phyloP scores from a whole-genome alignment of 768 basidiomycete genomes.

The Suillus subluteus region DNA sequence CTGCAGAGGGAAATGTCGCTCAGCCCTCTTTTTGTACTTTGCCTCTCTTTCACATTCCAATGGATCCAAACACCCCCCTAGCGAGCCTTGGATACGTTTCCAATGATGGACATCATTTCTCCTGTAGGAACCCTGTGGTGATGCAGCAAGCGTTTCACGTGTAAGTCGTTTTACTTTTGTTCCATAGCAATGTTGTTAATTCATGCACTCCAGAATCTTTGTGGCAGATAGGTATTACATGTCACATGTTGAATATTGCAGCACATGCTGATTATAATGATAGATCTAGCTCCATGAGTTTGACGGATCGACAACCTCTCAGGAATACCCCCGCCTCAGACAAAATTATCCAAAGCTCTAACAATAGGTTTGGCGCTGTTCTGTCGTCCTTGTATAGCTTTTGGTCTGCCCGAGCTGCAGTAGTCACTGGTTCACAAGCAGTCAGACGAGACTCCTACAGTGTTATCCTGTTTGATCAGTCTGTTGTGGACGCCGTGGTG shows the following conservation, averaged over 20 bases:
- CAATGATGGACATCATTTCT: slow-evolving; percentile 57
- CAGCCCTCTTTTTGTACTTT: slow-evolving; percentile 58
- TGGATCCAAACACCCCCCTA: slow-evolving; percentile 28
- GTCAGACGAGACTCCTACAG: slow-evolving; percentile 58
- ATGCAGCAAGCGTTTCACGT: slow-evolving; percentile 62
- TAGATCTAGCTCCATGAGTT: slow-evolving; percentile 29
- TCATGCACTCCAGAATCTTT: slow-evolving; percentile 43
- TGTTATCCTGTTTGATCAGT: slow-evolving; percentile 49
- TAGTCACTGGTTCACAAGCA: slow-evolving; percentile 30
- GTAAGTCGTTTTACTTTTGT: slow-evolving; percentile 37
- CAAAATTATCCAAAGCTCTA: slow-evolving; percentile 37
- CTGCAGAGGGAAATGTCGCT: slow-evolving; percentile 38
- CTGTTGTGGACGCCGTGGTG: slow-evolving; percentile 25
- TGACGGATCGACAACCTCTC: background rate
- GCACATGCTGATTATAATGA: slow-evolving; percentile 1
- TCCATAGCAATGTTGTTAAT: background rate
- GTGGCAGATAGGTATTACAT: slow-evolving; percentile 50
- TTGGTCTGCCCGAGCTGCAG: slow-evolving; percentile 54
- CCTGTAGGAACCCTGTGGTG: slow-evolving; percentile 55
- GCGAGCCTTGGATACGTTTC: slow-evolving; percentile 50
- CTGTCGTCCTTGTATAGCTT: slow-evolving; percentile 59
- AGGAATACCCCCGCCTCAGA: slow-evolving; percentile 42
- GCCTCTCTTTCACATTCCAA: slow-evolving; percentile 53
- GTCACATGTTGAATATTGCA: background rate
- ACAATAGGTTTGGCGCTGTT: slow-evolving; percentile 63